Conservation (phyloP, 768 basidiomycete species). For the Termitomyces sp. region DNA sequence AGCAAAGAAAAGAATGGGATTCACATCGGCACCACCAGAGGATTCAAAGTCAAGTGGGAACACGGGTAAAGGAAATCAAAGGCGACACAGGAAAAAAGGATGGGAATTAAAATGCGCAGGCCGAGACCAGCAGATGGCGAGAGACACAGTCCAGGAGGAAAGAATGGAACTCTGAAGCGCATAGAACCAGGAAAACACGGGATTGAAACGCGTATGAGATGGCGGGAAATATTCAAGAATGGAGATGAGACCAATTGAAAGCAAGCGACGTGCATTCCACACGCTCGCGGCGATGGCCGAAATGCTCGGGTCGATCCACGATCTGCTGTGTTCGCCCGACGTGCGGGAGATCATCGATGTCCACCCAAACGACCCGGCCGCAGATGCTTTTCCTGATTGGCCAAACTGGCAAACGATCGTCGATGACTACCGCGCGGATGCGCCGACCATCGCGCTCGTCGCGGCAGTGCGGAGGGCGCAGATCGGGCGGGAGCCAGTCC, state of each 20-base stretch:
- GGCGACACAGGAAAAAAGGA: too few relatives aligned
- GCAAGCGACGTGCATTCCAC: not conserved
- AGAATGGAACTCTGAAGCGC: not conserved
- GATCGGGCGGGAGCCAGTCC: slow-evolving; percentile 19
- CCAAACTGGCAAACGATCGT: slow-evolving; percentile 13
- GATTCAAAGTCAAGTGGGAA: too few relatives aligned
- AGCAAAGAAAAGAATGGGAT: not conserved
- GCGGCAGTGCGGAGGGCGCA: slow-evolving; percentile 18
- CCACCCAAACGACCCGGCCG: slow-evolving; percentile 37
- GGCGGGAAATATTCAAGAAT: too few relatives aligned
- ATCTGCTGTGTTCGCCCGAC: not conserved
- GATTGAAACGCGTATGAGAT: too few relatives aligned
- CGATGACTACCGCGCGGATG: slow-evolving; percentile 13
- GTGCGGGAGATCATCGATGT: slow-evolving; percentile 30
- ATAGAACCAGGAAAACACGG: too few relatives aligned
- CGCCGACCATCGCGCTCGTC: slow-evolving; percentile 4
- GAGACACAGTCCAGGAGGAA: not conserved
- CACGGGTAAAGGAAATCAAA: not conserved
- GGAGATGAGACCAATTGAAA: not conserved
- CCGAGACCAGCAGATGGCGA: too few relatives aligned
- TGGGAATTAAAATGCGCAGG: not conserved
- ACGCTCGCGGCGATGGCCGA: not conserved
- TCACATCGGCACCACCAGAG: too few relatives aligned
- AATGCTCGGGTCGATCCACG: not conserved
- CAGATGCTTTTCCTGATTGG: slow-evolving; percentile 18